phyloP scores from a whole-genome alignment of 108 stramenopile genomes.

The Pseudonitzschia multiseries region DNA sequence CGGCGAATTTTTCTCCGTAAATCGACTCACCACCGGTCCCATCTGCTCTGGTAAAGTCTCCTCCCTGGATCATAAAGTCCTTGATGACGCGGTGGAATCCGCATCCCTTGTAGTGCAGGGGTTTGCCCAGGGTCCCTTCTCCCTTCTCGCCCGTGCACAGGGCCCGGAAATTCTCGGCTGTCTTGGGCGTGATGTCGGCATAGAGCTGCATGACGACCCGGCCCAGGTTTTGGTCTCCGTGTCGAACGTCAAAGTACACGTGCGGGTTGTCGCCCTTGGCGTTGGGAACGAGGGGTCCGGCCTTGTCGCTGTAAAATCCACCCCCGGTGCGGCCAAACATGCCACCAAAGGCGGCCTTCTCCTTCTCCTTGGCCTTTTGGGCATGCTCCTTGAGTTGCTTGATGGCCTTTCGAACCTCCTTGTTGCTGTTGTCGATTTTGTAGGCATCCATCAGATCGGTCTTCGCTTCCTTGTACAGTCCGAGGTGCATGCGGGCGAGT shows the following conservation, averaged over 20 bases:
- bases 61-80: slow-evolving; percentile 95
- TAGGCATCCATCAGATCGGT: slow-evolving; percentile 88
- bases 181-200: slow-evolving; percentile 91
- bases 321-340: slow-evolving; percentile 80
- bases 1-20: slow-evolving; percentile 90
- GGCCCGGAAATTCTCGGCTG: slow-evolving; percentile 95
- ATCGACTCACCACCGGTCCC: slow-evolving; percentile 92
- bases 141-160: slow-evolving; percentile 97
- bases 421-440: slow-evolving; percentile 87
- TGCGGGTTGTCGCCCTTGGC: slow-evolving; percentile 85
- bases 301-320: slow-evolving; percentile 92
- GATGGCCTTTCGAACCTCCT: slow-evolving; percentile 87
- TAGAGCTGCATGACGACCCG: slow-evolving; percentile 88
- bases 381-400: slow-evolving; percentile 67
- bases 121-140: slow-evolving; percentile 61
- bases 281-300: slow-evolving; percentile 67
- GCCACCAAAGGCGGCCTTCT: slow-evolving; percentile 89
- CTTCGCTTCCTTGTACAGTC: slow-evolving; percentile 89
- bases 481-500: slow-evolving; percentile 78
- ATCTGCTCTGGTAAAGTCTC: slow-evolving; percentile 93
- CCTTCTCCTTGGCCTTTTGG: slow-evolving; percentile 79
- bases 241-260: slow-evolving; percentile 90
- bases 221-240: slow-evolving; percentile 82
- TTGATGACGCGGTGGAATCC: slow-evolving; percentile 94
- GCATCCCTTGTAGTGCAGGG: slow-evolving; percentile 90